Percentiles rank a stretch among this genome's conserved stretches.
Evolutionary conservation across 495 filamentous ascomycete species (phyloP).

Genomic region (Trichoderma reesei): DNA sequence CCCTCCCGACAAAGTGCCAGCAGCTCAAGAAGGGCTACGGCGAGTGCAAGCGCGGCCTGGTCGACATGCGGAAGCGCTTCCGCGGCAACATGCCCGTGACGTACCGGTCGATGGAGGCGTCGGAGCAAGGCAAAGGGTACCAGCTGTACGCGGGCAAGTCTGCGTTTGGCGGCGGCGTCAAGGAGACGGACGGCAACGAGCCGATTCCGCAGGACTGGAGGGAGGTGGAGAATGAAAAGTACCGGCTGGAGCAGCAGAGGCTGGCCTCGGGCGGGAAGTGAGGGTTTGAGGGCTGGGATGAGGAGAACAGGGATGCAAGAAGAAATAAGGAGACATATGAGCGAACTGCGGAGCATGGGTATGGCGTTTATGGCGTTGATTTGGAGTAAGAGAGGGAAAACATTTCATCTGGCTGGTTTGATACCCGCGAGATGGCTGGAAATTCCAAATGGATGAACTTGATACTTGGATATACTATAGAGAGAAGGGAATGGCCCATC

Average conservation of each 20-base stretch:
- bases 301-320: background rate
- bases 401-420: background rate
- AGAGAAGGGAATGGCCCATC: background rate
- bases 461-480: background rate
- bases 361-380: constrained; percentile 4
- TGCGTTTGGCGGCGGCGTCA: constrained; percentile 49
- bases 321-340: constrained; percentile 3
- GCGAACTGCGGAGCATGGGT: background rate
- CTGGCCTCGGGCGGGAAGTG: background rate
- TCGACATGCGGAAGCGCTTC: constrained; percentile 99
- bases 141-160: constrained; percentile 76
- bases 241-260: constrained; percentile 24
- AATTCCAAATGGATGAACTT: background rate
- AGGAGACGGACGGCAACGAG: constrained; percentile 42
- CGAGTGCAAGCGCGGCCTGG: constrained; percentile 90
- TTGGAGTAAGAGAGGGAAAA: background rate
- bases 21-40: constrained; percentile 86
- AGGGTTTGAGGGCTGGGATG: constrained; percentile 12
- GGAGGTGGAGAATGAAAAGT: constrained; percentile 46
- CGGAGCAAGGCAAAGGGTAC: constrained; percentile 40
- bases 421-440: background rate
- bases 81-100: constrained; percentile 85
- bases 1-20: constrained; percentile 78
- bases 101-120: constrained; percentile 50
- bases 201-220: constrained; percentile 43